Conservation (phyloP, 805 yeast species). For the Yamadazyma kitorensis region DNA sequence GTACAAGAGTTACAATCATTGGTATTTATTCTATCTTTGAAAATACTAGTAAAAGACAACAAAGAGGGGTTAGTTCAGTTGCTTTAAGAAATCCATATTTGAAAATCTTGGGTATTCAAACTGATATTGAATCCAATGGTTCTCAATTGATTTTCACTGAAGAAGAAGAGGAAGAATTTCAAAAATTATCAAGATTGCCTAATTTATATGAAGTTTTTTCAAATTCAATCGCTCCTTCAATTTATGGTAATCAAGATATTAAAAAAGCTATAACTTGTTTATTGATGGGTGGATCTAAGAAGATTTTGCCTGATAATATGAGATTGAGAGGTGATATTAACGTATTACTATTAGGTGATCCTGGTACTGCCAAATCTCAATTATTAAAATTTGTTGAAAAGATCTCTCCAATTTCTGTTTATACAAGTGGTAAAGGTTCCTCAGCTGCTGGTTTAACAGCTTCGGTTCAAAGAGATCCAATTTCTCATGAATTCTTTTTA, state of each 20-base stretch:
- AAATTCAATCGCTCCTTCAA: slow-evolving; percentile 91
- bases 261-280: slow-evolving; percentile 91
- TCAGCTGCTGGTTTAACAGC: slow-evolving; percentile 99
- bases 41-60: slow-evolving; percentile 52
- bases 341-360: slow-evolving; percentile 91
- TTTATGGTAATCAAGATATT: slow-evolving; percentile 90
- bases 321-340: slow-evolving; percentile 96
- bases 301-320: slow-evolving; percentile 92
- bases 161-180: slow-evolving; percentile 91
- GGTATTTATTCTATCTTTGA: slow-evolving; percentile 94
- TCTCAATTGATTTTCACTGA: slow-evolving; percentile 67
- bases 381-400: slow-evolving; percentile 92
- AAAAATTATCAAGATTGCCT: slow-evolving; percentile 76
- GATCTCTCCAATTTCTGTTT: slow-evolving; percentile 89
- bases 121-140: slow-evolving; percentile 72
- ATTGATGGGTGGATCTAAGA: slow-evolving; percentile 91
- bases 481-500: slow-evolving; percentile 84
- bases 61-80: slow-evolving; percentile 48
- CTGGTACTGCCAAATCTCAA: slow-evolving; percentile 99
- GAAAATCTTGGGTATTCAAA: slow-evolving; percentile 79
- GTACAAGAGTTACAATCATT: slow-evolving; percentile 85
- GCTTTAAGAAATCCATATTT: slow-evolving; percentile 94
- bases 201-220: slow-evolving; percentile 84
- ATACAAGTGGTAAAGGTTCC: slow-evolving; percentile 98
- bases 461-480: slow-evolving; percentile 88